Evolutionary conservation across 177 flowering plant genomes (phyloP).

Genomic region (Vitis hybrid): DNA sequence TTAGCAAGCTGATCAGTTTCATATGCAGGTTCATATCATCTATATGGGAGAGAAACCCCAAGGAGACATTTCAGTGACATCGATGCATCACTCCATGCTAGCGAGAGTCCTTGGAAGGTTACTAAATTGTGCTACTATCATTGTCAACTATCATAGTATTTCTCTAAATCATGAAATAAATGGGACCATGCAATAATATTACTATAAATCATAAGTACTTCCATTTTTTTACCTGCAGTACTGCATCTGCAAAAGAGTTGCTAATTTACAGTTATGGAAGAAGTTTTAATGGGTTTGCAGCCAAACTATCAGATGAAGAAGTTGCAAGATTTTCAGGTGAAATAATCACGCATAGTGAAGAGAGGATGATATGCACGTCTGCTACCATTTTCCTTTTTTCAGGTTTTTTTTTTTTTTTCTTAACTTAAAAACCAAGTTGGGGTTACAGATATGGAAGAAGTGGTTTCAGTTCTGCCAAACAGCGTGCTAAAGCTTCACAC

Average conservation of each 20-base stretch:
- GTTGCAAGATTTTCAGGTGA: conserved; percentile 14
- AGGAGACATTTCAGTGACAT: too few relatives aligned
- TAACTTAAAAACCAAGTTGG: neutral
- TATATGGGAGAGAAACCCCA: too few relatives aligned
- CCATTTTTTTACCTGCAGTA: neutral
- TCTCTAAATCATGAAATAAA: too few relatives aligned
- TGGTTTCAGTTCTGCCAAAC: conserved; percentile 19
- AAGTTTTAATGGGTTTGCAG: conserved; percentile 36
- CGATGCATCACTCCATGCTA: too few relatives aligned
- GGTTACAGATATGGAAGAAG: conserved; percentile 9
- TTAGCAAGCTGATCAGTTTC: too few relatives aligned
- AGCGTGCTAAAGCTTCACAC: conserved; percentile 3
- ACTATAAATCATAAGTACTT: too few relatives aligned
- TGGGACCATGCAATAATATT: too few relatives aligned
- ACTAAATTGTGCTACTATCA: too few relatives aligned
- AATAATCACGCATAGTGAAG: neutral
- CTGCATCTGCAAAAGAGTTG: conserved; percentile 11
- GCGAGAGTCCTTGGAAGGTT: too few relatives aligned
- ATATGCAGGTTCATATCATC: too few relatives aligned
- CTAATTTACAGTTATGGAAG: conserved; percentile 21
- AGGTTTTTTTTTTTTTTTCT: too few relatives aligned
- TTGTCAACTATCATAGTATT: too few relatives aligned
- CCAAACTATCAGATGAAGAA: conserved; percentile 20
- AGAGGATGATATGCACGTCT: neutral
- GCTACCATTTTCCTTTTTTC: neutral